A percentile compares a stretch with the other conserved stretches of the same genome.
These are phyloP conservation scores for Brassica cretica DNA, from an alignment of 345 rosid genomes.

Conservation along the genomic window DNA sequence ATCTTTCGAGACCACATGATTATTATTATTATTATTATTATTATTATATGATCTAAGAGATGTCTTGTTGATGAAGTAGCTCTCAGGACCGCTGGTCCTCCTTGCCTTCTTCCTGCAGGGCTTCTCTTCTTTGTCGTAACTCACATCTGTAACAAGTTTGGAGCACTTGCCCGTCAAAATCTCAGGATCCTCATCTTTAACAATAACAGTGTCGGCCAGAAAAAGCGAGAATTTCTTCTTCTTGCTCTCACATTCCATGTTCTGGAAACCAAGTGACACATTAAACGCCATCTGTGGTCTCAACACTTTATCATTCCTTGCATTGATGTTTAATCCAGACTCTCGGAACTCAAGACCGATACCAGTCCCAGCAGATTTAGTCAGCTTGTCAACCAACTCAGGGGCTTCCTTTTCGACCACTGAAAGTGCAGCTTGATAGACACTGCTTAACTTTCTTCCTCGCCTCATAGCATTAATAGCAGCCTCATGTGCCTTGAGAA, in stretches of 20 bases:
- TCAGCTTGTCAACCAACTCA: conserved; percentile 63
- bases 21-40: conserved; percentile 16
- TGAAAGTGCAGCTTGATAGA: conserved; percentile 74
- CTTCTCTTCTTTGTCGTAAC: conserved; percentile 69
- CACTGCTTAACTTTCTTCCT: conserved; percentile 67
- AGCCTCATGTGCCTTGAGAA: conserved; percentile 90
- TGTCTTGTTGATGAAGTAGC: conserved; percentile 57
- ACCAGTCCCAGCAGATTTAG: conserved; percentile 95
- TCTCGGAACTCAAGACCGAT: conserved; percentile 95
- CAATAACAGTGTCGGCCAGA: conserved; percentile 85
- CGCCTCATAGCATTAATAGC: conserved; percentile 69
- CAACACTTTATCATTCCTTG: conserved; percentile 66
- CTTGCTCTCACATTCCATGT: conserved; percentile 66
- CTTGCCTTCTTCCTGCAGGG: conserved; percentile 41
- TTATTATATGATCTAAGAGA: conserved; percentile 83
- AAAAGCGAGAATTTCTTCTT: conserved; percentile 63
- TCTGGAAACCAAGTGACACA: conserved; percentile 87
- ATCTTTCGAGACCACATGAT: conserved; percentile 74
- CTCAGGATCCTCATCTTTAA: conserved; percentile 61
- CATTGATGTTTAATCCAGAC: conserved; percentile 78
- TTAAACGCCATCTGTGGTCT: conserved; percentile 75
- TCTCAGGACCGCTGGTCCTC: conserved; percentile 46
- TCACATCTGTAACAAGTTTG: conserved; percentile 77
- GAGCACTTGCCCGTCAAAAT: conserved; percentile 63
- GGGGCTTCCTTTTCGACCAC: conserved; percentile 83